Percentiles rank a stretch among this genome's conserved stretches.
These are phyloP conservation scores for Nitzschia inconspicua DNA, from an alignment of 108 stramenopile genomes.

Conservation along the genomic window DNA sequence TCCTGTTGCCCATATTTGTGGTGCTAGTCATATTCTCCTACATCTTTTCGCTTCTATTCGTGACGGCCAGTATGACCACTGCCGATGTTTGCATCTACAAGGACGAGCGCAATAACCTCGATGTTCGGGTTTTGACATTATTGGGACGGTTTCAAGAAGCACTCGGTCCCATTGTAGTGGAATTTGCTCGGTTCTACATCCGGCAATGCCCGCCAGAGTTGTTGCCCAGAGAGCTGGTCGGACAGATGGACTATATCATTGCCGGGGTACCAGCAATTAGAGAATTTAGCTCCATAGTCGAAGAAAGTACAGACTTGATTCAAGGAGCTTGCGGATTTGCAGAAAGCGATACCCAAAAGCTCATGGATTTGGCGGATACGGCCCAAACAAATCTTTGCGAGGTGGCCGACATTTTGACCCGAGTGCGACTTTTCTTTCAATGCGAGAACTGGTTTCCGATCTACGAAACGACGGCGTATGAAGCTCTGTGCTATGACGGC, in stretches of 20 bases:
- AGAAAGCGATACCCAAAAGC: not conserved
- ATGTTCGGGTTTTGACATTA: slow-evolving; percentile 1
- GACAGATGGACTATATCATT: slow-evolving; percentile 10
- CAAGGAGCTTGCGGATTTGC: slow-evolving; percentile 16
- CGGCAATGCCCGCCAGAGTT: slow-evolving; percentile 14
- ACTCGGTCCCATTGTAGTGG: not conserved
- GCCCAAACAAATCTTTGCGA: slow-evolving; percentile 20
- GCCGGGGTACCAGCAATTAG: slow-evolving; percentile 11
- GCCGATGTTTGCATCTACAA: slow-evolving; percentile 19
- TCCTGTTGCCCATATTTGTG: slow-evolving; percentile 9
- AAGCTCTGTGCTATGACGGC: slow-evolving; percentile 26
- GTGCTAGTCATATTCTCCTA: slow-evolving; percentile 19
- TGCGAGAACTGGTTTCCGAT: slow-evolving; percentile 29
- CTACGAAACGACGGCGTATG: slow-evolving; percentile 19
- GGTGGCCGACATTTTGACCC: slow-evolving; percentile 8
- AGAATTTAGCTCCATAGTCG: slow-evolving; percentile 13
- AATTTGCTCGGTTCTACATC: slow-evolving; percentile 6
- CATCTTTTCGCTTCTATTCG: slow-evolving; percentile 23
- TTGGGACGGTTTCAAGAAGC: not conserved
- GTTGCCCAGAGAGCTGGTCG: slow-evolving; percentile 11
- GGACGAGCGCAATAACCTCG: not conserved
- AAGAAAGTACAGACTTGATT: not conserved
- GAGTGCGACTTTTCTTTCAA: slow-evolving; percentile 17
- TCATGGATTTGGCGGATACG: not conserved
- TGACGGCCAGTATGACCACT: slow-evolving; percentile 14